Evolutionary conservation across 2,329 filamentous ascomycete species (phyloP).

Genomic region (Ceratocystis alfenasii): DNA sequence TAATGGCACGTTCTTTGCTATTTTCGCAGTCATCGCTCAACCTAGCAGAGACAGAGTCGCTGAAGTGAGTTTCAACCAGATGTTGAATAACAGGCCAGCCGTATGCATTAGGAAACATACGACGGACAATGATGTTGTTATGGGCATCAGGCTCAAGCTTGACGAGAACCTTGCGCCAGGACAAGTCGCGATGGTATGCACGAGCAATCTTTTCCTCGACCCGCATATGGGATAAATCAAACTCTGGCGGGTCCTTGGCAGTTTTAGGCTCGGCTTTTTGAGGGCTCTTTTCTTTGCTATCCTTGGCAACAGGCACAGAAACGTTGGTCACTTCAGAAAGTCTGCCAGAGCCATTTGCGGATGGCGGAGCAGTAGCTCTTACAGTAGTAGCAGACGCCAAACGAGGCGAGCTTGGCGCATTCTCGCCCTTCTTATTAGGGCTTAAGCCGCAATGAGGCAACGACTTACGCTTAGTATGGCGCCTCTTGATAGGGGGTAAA

Average conservation of each 20-base stretch:
- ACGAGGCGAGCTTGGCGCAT: background rate
- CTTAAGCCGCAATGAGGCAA: conserved; percentile 24
- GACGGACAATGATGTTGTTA: conserved; percentile 94
- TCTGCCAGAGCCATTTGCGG: conserved; percentile 16
- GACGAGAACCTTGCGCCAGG: conserved; percentile 94
- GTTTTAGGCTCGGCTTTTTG: conserved; percentile 33
- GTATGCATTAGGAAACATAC: conserved; percentile 94
- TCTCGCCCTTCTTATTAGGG: background rate
- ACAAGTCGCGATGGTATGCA: conserved; percentile 81
- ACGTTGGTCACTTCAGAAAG: background rate
- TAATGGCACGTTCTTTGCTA: conserved; percentile 56
- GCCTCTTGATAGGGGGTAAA: conserved; percentile 55
- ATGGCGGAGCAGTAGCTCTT: conserved; percentile 22
- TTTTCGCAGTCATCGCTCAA: conserved; percentile 56
- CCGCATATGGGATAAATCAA: conserved; percentile 60
- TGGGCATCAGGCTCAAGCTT: conserved; percentile 93
- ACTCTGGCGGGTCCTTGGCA: conserved; percentile 25
- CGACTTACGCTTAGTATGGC: conserved; percentile 30
- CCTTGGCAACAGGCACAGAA: background rate
- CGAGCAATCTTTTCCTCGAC: conserved; percentile 97
- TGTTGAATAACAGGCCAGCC: conserved; percentile 97
- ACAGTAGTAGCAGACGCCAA: background rate
- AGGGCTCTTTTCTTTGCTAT: background rate
- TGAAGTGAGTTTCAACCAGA: conserved; percentile 87
- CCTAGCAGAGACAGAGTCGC: conserved; percentile 51